Evolutionary conservation across 345 rosid genomes (phyloP).

Genomic region (Cardamine resedifolia): DNA sequence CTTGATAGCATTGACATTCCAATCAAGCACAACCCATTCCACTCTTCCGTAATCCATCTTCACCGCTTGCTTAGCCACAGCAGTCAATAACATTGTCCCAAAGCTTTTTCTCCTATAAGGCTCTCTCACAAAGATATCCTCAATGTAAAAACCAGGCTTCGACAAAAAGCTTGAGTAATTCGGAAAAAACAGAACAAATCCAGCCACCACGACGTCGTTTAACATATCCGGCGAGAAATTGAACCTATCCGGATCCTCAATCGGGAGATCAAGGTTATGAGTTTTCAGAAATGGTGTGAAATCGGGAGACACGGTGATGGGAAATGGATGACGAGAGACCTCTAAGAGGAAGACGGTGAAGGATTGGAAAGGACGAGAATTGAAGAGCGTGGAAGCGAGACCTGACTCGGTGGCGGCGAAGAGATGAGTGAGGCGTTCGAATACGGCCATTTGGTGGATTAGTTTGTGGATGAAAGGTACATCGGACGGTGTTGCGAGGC

Average conservation of each 20-base stretch:
- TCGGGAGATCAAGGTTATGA: constrained; percentile 48
- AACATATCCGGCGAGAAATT: constrained; percentile 42
- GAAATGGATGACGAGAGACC: constrained; percentile 52
- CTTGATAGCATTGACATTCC: constrained; percentile 82
- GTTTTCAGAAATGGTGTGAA: constrained; percentile 47
- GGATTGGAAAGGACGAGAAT: constrained; percentile 72
- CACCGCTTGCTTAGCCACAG: constrained; percentile 87
- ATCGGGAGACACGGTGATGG: constrained; percentile 29
- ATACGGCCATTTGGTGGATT: constrained; percentile 88
- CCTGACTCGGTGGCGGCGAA: constrained; percentile 78
- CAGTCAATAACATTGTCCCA: constrained; percentile 69
- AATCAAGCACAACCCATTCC: constrained; percentile 88
- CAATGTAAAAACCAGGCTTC: constrained; percentile 83
- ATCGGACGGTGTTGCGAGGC: constrained; percentile 75
- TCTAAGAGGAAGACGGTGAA: constrained; percentile 84
- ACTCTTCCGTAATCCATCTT: constrained; percentile 88
- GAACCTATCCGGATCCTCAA: constrained; percentile 56
- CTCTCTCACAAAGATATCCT: constrained; percentile 81
- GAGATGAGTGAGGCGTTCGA: constrained; percentile 65
- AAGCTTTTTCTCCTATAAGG: constrained; percentile 77
- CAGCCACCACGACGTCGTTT: constrained; percentile 55
- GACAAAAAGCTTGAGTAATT: constrained; percentile 67
- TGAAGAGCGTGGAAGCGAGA: constrained; percentile 74
- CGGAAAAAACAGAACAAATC: constrained; percentile 80
- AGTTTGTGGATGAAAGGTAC: constrained; percentile 84